Percentiles rank a stretch among this genome's conserved stretches.
phyloP scores from a whole-genome alignment of 1,284 basidiomycete genomes.

The Pisolithus thermaeus region DNA sequence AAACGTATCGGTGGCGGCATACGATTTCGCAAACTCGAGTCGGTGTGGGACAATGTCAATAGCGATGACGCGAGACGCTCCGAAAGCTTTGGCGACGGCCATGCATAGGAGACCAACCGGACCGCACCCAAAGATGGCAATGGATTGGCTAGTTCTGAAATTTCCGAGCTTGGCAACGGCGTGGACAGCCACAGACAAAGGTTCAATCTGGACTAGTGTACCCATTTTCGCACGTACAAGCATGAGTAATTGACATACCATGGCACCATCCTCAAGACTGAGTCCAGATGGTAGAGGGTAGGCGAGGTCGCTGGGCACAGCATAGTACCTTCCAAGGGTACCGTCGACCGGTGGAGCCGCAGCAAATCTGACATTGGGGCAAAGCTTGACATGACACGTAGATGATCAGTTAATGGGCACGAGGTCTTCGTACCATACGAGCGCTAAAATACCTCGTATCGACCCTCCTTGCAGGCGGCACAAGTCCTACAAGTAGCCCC shows the following conservation, averaged over 20 bases:
- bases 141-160: constrained; percentile 67
- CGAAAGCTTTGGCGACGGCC: constrained; percentile 88
- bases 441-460: constrained; percentile 59
- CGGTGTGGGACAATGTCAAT: constrained; percentile 82
- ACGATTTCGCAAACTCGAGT: constrained; percentile 81
- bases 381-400: constrained; percentile 43
- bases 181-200: constrained; percentile 89
- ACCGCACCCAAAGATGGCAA: constrained; percentile 85
- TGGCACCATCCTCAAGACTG: constrained; percentile 78
- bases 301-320: constrained; percentile 66
- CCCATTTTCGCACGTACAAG: constrained; percentile 1
- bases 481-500: constrained; percentile 72
- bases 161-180: constrained; percentile 75
- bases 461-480: constrained; percentile 70
- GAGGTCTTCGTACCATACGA: background rate
- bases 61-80: constrained; percentile 75
- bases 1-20: constrained; percentile 85
- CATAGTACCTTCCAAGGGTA: constrained; percentile 80
- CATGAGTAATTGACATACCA: constrained; percentile 42
- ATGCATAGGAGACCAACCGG: constrained; percentile 91
- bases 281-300: constrained; percentile 71
- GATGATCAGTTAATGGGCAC: background rate
- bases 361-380: constrained; percentile 76
- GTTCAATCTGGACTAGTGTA: constrained; percentile 71
- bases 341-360: constrained; percentile 90